Conservation (phyloP, 2,329 filamentous ascomycete genomes). For the Venturia pyrina region DNA sequence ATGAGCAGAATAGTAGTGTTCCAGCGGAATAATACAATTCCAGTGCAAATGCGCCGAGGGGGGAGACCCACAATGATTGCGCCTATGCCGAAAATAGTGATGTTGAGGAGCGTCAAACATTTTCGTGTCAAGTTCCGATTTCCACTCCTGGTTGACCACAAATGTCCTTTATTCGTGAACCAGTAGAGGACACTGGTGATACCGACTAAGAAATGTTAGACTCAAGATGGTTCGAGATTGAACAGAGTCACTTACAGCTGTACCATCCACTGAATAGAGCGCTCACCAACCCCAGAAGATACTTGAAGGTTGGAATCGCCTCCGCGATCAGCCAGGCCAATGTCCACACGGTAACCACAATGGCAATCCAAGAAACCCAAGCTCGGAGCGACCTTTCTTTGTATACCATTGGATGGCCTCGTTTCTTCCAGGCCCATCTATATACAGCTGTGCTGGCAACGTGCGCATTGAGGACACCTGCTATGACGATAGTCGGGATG, state of each 20-base stretch:
- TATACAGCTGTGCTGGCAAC: conserved; percentile 59
- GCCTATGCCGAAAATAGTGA: conserved; percentile 10
- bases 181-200: conserved; percentile 12
- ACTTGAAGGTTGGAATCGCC: conserved; percentile 59
- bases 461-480: conserved; percentile 60
- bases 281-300: conserved; percentile 48
- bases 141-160: neutral
- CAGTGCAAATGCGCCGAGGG: neutral
- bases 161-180: neutral
- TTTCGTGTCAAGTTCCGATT: neutral
- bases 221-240: neutral
- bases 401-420: conserved; percentile 38
- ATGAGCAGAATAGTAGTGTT: neutral
- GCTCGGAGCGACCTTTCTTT: conserved; percentile 3
- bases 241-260: conserved; percentile 35
- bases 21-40: neutral
- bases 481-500: conserved; percentile 60
- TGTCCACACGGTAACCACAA: conserved; percentile 47
- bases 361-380: conserved; percentile 41
- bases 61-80: conserved; percentile 12
- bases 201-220: conserved; percentile 9
- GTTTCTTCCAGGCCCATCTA: conserved; percentile 48
- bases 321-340: conserved; percentile 59
- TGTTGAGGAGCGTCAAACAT: conserved; percentile 9
- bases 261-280: conserved; percentile 52